A percentile compares a stretch with the other conserved stretches of the same genome.
Evolutionary conservation across 768 basidiomycete species (phyloP).

Genomic region (Filobasidium wieringae): DNA sequence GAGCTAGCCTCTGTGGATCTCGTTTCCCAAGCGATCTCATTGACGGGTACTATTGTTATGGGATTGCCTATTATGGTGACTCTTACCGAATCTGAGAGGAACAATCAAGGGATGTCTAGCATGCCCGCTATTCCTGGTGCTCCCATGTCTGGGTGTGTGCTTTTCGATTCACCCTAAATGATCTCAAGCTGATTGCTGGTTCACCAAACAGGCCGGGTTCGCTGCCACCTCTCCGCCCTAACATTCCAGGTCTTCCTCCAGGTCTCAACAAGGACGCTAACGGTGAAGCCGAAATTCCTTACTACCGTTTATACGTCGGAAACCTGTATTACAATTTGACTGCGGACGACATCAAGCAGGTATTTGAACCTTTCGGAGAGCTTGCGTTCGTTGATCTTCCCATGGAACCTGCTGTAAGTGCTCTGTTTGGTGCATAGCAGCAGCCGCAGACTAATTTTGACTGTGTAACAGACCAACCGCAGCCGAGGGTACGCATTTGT

Average conservation of each 20-base stretch:
- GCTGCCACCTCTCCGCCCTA: conserved; percentile 29
- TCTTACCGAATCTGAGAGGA: conserved; percentile 91
- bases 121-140: conserved; percentile 11
- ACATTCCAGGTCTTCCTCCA: conserved; percentile 22
- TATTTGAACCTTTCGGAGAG: conserved; percentile 97
- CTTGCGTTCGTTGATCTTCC: conserved; percentile 97
- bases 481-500: conserved; percentile 98
- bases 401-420: conserved; percentile 56
- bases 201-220: conserved; percentile 13
- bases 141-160: conserved; percentile 7
- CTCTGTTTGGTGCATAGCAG: neutral
- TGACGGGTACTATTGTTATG: conserved; percentile 86
- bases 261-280: conserved; percentile 47
- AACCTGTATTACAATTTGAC: conserved; percentile 94
- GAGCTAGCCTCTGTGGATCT: conserved; percentile 84
- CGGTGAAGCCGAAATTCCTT: conserved; percentile 29
- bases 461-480: conserved; percentile 53
- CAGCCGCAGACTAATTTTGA: neutral
- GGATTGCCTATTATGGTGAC: conserved; percentile 95
- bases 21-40: conserved; percentile 74
- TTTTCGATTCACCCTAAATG: neutral
- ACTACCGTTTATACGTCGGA: conserved; percentile 79
- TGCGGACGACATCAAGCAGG: conserved; percentile 94
- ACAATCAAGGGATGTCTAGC: conserved; percentile 17
- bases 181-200: neutral